phyloP scores from a whole-genome alignment of 495 filamentous ascomycete genomes.

The Aspergillus mulundensis region DNA sequence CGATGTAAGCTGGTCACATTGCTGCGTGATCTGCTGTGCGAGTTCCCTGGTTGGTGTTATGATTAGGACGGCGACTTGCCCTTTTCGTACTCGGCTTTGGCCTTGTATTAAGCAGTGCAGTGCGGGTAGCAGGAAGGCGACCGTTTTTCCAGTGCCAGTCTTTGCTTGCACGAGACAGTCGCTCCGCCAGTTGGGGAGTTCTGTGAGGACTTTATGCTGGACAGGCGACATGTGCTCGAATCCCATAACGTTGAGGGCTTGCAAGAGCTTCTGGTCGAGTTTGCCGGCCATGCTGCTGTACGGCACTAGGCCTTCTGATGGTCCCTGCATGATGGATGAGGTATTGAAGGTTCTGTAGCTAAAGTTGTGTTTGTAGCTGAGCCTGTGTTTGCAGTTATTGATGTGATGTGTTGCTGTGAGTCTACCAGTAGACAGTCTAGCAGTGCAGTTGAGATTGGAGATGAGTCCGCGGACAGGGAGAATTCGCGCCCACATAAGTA shows the following conservation, averaged over 20 bases:
- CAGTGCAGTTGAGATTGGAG: not conserved
- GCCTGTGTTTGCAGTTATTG: no score
- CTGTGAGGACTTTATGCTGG: constrained; percentile 50
- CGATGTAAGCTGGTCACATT: constrained; percentile 49
- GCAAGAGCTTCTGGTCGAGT: constrained; percentile 43
- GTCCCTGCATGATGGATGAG: constrained; percentile 21
- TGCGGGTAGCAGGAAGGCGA: constrained; percentile 73
- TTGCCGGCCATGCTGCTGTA: constrained; percentile 45
- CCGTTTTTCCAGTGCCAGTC: constrained; percentile 82
- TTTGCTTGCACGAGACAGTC: constrained; percentile 70
- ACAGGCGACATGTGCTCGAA: constrained; percentile 53
- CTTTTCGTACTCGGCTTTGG: constrained; percentile 24
- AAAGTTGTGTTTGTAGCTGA: not conserved
- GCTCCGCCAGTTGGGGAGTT: constrained; percentile 46
- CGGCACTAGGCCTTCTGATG: constrained; percentile 29
- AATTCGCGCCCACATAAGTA: not conserved
- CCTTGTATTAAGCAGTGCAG: constrained; percentile 59
- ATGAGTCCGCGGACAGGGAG: not conserved
- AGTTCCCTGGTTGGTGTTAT: constrained; percentile 64
- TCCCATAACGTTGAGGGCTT: constrained; percentile 43
- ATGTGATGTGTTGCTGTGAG: not conserved
- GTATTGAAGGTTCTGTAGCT: not conserved
- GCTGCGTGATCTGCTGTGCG: constrained; percentile 62
- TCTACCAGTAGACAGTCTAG: not conserved
- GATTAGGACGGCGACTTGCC: constrained; percentile 58